Base-by-base conservation (phyloP, 2,329 filamentous ascomycete species). In the Biscogniauxia marginata region DNA sequence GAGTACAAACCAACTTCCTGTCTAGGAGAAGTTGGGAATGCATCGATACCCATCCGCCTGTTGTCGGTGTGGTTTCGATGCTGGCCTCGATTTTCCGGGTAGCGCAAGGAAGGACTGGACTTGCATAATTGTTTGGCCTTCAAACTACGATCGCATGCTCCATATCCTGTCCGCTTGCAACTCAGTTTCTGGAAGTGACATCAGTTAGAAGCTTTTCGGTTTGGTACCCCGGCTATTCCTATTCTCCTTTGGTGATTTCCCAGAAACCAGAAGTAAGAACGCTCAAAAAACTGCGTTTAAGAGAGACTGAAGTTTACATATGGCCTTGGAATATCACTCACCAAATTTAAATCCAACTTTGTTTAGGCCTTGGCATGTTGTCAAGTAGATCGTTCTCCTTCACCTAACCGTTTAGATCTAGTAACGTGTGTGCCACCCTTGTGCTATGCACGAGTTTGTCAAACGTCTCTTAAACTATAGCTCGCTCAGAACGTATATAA, bases 181-280 rank as follows among this genome's bases (percentile, higher is more conserved):
- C 73, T 75, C 56, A 79, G 70, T 64, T 79, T 79, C 63, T 79
- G 76, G 18, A 65, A 65, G 61, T 79, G 77, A 62, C 77, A 79
- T 58, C 75, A 73, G 64, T 79, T 76, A 66, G 77, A 79, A 54
- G 77, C 77, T 55, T 75, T 77, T 54, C 77, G 74, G 59, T 66
- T 55, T 30, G 49, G 52, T 34, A 50, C 7, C 3, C 25, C 47
- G 25, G n/a, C 56, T 19, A 39, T 51, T 6, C 16, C 50, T 25
- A 21, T 2, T 46, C 7, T 49, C 6, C 1, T 18, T 6, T 39
- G 30, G n/a, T 9, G 30, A 16, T 39, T n/a, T 16, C 13, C 5
- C 13, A n/a, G 30, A 16, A 3, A 7, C n/a, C n/a, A 11, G 6
- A 25, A 25, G 24, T 25, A 6, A 6, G 30, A n/a, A 39, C n/a